These are phyloP conservation scores for Nidularia sp. DNA, from an alignment of 768 basidiomycete species.

Conservation along the genomic window DNA sequence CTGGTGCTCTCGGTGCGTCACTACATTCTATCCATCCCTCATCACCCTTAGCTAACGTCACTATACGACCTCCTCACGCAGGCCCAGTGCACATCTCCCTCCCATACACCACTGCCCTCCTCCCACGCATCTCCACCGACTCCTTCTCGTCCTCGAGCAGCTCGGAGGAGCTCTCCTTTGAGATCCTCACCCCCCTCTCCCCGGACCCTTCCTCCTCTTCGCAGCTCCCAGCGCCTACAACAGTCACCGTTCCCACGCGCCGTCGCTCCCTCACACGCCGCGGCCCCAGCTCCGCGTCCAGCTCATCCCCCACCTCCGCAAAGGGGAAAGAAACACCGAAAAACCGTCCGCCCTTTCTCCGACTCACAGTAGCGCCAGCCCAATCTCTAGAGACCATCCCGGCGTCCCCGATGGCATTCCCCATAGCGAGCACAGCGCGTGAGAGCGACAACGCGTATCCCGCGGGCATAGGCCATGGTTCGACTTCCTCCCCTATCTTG, in stretches of 20 bases:
- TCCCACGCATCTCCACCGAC: neutral
- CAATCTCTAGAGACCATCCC: slow-evolving; percentile 20
- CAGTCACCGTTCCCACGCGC: slow-evolving; percentile 14
- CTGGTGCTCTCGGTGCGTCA: slow-evolving; percentile 13
- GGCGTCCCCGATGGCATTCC: slow-evolving; percentile 11
- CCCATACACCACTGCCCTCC: neutral
- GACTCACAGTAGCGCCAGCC: slow-evolving; percentile 6
- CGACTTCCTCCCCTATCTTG: too few species aligned
- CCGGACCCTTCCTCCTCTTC: slow-evolving; percentile 7
- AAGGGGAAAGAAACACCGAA: too few species aligned
- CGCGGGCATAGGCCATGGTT: too few species aligned
- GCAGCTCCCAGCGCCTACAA: slow-evolving; percentile 6
- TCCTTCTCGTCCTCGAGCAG: neutral
- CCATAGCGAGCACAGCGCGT: neutral
- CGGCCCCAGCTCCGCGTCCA: slow-evolving; percentile 14
- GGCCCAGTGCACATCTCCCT: neutral
- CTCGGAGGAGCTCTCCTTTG: slow-evolving; percentile 2
- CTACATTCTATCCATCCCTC: neutral
- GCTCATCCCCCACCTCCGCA: slow-evolving; percentile 7
- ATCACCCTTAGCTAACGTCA: neutral
- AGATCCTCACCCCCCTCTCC: slow-evolving; percentile 15
- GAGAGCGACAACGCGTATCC: too few species aligned
- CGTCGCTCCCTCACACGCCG: slow-evolving; percentile 16
- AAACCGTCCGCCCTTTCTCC: slow-evolving; percentile 15
- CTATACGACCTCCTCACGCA: neutral